Conservation (phyloP, 2,329 filamentous ascomycete species). For the Fusarium gaditjirri region DNA sequence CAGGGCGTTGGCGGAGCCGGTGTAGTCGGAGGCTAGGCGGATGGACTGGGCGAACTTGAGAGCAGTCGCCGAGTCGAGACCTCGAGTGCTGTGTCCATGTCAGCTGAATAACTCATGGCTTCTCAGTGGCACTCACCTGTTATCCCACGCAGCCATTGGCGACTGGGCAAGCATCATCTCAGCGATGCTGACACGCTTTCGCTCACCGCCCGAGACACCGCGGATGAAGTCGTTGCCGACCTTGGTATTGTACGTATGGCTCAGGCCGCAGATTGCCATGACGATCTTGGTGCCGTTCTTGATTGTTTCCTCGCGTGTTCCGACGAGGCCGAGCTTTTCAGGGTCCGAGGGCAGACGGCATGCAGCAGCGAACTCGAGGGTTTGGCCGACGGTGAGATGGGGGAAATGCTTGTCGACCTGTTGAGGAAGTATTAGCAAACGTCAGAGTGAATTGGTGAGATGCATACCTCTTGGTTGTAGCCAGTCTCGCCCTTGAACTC, state of each 20-base stretch:
- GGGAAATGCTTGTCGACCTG: slow-evolving; percentile 78
- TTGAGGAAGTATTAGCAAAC: background rate
- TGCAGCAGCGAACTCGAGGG: slow-evolving; percentile 76
- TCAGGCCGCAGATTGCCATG: slow-evolving; percentile 77
- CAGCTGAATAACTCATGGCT: rapidly evolving
- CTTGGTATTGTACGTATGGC: slow-evolving; percentile 77
- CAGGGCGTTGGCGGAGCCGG: slow-evolving; percentile 69
- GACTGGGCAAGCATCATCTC: slow-evolving; percentile 77
- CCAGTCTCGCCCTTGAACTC: slow-evolving; percentile 74
- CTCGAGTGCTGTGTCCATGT: slow-evolving; percentile 64
- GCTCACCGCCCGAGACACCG: slow-evolving; percentile 76
- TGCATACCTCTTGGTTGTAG: slow-evolving; percentile 76
- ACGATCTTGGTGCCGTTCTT: slow-evolving; percentile 73
- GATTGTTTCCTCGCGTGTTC: slow-evolving; percentile 67
- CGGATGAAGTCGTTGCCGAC: slow-evolving; percentile 80
- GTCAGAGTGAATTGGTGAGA: rapidly evolving
- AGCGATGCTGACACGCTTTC: slow-evolving; percentile 84
- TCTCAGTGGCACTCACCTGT: slow-evolving; percentile 54
- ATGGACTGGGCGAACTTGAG: slow-evolving; percentile 77
- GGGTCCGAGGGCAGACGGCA: slow-evolving; percentile 72
- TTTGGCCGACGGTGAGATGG: slow-evolving; percentile 79
- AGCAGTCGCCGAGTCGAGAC: slow-evolving; percentile 78
- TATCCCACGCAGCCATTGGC: slow-evolving; percentile 73
- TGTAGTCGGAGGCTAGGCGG: slow-evolving; percentile 71
- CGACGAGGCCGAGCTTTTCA: slow-evolving; percentile 65